Conservation (phyloP, 2,329 filamentous ascomycete species). For the Pseudocercospora macadamiae region DNA sequence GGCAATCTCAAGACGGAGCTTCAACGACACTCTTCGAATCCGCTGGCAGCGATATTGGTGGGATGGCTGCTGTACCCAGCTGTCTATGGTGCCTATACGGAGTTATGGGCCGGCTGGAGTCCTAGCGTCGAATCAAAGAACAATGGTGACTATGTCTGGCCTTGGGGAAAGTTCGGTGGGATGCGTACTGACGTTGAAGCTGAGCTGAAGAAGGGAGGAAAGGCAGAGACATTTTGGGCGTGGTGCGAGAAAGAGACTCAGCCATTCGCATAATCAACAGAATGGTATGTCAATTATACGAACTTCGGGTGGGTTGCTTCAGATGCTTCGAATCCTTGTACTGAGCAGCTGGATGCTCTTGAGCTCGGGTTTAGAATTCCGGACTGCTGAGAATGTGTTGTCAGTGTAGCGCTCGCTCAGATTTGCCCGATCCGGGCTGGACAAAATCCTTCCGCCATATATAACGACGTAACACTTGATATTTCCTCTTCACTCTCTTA, state of each 20-base stretch:
- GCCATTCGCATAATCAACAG: no score
- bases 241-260: slow-evolving; percentile 40
- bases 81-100: slow-evolving; percentile 38
- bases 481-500: neutral
- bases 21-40: slow-evolving; percentile 29
- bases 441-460: neutral
- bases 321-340: no score
- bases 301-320: no score
- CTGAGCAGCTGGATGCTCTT: no score
- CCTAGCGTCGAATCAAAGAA: slow-evolving; percentile 33
- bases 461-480: neutral
- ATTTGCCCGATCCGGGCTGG: neutral
- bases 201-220: slow-evolving; percentile 35
- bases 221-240: slow-evolving; percentile 43
- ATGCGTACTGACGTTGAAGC: slow-evolving; percentile 37
- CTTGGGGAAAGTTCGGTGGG: slow-evolving; percentile 39
- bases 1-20: slow-evolving; percentile 38
- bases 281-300: no score
- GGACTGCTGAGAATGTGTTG: neutral
- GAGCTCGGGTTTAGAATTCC: no score
- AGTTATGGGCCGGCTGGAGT: slow-evolving; percentile 37
- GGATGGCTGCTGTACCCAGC: slow-evolving; percentile 29
- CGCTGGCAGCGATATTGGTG: slow-evolving; percentile 13
- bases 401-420: neutral
- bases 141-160: slow-evolving; percentile 35